Percentiles rank a stretch among this genome's conserved stretches.
Conservation (phyloP, 2,329 filamentous ascomycete species). For the Fusarium luffae region DNA sequence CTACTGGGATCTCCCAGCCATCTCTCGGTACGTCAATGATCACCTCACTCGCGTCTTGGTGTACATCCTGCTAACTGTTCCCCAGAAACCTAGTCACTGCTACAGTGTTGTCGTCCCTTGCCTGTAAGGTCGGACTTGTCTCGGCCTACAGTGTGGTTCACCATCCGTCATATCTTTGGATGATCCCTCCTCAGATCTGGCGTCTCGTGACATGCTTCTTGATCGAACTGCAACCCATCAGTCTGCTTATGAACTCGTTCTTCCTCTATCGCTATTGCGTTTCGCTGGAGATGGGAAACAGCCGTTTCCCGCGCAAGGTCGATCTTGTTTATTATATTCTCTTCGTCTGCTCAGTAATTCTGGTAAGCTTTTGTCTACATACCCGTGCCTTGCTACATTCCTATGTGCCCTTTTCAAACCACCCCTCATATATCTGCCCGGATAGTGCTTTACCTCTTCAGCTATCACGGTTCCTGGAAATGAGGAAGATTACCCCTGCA, state of each 20-base stretch:
- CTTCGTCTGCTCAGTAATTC: conserved; percentile 76
- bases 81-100: conserved; percentile 73
- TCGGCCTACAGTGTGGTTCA: conserved; percentile 62
- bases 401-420: conserved; percentile 31
- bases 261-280: conserved; percentile 80
- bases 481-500: conserved; percentile 83
- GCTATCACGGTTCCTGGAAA: conserved; percentile 86
- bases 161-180: conserved; percentile 62
- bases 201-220: conserved; percentile 57
- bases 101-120: conserved; percentile 69
- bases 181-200: conserved; percentile 59
- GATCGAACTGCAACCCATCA: conserved; percentile 52
- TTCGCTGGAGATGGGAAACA: conserved; percentile 76
- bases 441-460: conserved; percentile 72
- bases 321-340: conserved; percentile 84
- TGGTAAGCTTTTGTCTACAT: conserved; percentile 72
- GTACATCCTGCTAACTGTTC: conserved; percentile 35
- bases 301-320: conserved; percentile 78
- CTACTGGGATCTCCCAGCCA: conserved; percentile 55
- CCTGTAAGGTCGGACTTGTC: conserved; percentile 67
- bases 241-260: conserved; percentile 79
- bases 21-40: conserved; percentile 54
- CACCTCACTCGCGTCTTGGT: neutral
- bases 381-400: conserved; percentile 35
- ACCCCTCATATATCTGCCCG: conserved; percentile 79